A percentile compares a stretch with the other conserved stretches of the same genome.
phyloP scores from a whole-genome alignment of 495 filamentous ascomycete genomes.

The Podospora pseudocomata region DNA sequence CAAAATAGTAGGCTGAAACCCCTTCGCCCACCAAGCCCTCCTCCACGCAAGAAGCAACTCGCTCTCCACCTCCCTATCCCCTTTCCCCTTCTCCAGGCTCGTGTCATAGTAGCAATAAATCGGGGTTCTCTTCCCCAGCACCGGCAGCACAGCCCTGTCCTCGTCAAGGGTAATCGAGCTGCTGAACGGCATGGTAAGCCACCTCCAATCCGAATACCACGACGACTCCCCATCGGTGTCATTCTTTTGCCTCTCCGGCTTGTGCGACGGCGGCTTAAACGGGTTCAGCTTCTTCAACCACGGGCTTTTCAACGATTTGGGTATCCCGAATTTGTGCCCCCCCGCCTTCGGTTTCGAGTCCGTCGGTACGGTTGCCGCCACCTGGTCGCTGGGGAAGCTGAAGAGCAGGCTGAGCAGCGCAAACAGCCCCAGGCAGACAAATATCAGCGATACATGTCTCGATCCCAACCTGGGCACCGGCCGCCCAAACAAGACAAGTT shows the following conservation, averaged over 20 bases:
- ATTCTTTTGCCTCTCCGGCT: constrained; percentile 68
- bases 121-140: constrained; percentile 64
- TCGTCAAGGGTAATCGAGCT: constrained; percentile 81
- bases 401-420: constrained; percentile 48
- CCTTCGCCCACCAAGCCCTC: constrained; percentile 89
- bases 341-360: constrained; percentile 34
- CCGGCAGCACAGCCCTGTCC: constrained; percentile 80
- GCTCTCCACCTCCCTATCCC: constrained; percentile 65
- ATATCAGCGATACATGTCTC: constrained; percentile 44
- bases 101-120: constrained; percentile 92
- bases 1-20: constrained; percentile 82
- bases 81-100: constrained; percentile 56
- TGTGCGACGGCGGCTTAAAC: constrained; percentile 69
- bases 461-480: constrained; percentile 42
- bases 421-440: constrained; percentile 41
- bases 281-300: constrained; percentile 47
- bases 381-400: constrained; percentile 33
- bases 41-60: constrained; percentile 83
- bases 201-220: constrained; percentile 87
- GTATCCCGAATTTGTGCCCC: constrained; percentile 42
- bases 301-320: constrained; percentile 43
- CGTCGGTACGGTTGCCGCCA: constrained; percentile 26
- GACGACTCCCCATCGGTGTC: constrained; percentile 71
- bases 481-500: constrained; percentile 44
- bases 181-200: constrained; percentile 81